Base-by-base conservation (phyloP, 176 grass and related monocot species). In the Juncus effusus region DNA sequence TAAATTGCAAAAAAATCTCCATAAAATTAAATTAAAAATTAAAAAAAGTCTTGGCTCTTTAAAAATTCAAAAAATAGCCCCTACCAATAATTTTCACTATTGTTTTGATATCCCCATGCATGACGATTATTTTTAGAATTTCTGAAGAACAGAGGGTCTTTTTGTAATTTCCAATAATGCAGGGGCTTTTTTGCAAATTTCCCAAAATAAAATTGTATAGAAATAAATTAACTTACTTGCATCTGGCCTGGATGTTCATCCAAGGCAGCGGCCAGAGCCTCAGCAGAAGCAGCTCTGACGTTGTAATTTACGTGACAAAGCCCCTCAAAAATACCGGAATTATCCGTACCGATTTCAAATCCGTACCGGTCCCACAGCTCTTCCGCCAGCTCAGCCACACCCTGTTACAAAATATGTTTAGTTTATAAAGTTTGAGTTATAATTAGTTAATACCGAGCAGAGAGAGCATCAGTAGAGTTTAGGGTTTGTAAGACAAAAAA, bases 301-400 rank as follows among this genome's bases (percentile, higher is more conserved):
- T 92, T 92, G 65, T 86, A 84, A 80, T 97, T 91, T 71, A 77
- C 67, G 77, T 97, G 93, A 55, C 80, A 89, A 80, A 97, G 85
- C 13, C 80, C 85, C 56, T 86, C 72, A 59, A 89, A 88, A 68
- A 97, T 79, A 77, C 82, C 85, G 62, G 93, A 86, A 83, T 92
- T 91, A 79, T 97, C 85, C 41, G 60, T 84, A 38, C 85, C 86
- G 59, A 80, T 72, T 75, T 97, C 93, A 79, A 91, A 97, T 61
- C 85, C 77, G 55, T 83, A 97, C 54, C 51, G 77, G 76, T 97
- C 93, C 93, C 93, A 97, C 55, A 97, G 59, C 61, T 97, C 88
- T 71, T 97, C 93, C 77, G 93, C 85, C 74, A 97, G 52, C 84
- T 86, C 88, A 86, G 93, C 78, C 54, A 92, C 85, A 54, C 63